Evolutionary conservation across 129 eudicot genomes (phyloP), one percentile per base, ranked within the genome.

Genomic region (Helichrysum umbraculigerum): DNA sequence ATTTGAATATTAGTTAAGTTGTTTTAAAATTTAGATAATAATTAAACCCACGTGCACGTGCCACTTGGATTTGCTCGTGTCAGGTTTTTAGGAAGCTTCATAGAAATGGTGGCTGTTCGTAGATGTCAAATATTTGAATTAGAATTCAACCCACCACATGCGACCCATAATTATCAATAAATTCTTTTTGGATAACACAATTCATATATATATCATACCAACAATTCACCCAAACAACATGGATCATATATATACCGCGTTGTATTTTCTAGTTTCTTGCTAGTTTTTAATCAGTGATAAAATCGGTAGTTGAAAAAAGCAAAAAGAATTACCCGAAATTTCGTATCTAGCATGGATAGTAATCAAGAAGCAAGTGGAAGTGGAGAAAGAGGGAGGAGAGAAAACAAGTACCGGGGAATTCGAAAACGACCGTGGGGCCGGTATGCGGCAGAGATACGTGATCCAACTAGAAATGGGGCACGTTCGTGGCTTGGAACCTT

Each of bases 341-440:
- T 10, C 20, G 30, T 25, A 3, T 30, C 19, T 5, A 32, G 41
- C n/a, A 78, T 78, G 83, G 83, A 79, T n/a, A 5, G 72, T 50
- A 72, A 72, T 52, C 83, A 71, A 64, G 83, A 79, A 52, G 41
- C 10, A 7, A 28, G 30, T 17, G 72, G 77, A 35, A 30, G 47
- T 14, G 16, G 78, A 5, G 79, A 64, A 64, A 64, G 84, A 68
- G 75, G 76, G 57, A 44, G 79, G 22, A 60, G 82, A 39, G 87
- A 84, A 70, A 84, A 76, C 32, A 89, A 86, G 81, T 92, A 78
- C 70, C 41, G 98, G 16, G 98, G 98, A 6, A 87, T 92, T 7
- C 76, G 98, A 6, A 59, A 90, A 76, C 85, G 98, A 66, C 98
- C 98, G 12, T 89, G 98, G 98, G 98, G 96, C 5, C 83, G 89